Conservation (phyloP, 2,329 filamentous ascomycete species). For the Pseudogymnoascus sp. region DNA sequence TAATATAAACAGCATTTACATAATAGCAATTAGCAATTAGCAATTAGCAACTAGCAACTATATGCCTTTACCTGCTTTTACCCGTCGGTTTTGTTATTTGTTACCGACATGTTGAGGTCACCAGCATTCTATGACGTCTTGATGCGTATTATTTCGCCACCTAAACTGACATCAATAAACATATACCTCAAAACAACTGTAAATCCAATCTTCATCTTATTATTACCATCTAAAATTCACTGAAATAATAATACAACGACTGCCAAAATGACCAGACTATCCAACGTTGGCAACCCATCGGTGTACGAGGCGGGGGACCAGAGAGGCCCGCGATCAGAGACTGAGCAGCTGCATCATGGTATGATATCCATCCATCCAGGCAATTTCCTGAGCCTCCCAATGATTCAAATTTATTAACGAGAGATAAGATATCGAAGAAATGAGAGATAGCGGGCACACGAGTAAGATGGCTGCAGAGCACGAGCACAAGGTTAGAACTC, state of each 20-base stretch:
- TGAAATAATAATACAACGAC: not conserved
- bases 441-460: constrained; percentile 30
- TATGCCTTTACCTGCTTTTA: not conserved
- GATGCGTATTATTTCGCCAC: not conserved
- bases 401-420: constrained; percentile 51
- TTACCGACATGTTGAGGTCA: not conserved
- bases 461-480: constrained; percentile 62
- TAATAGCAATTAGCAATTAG: not conserved
- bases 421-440: not conserved
- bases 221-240: not conserved
- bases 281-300: constrained; percentile 49
- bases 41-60: no score
- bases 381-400: constrained; percentile 56
- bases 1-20: not conserved
- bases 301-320: constrained; percentile 75
- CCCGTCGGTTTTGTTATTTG: not conserved
- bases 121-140: not conserved
- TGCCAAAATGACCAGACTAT: constrained; percentile 14
- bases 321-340: constrained; percentile 49
- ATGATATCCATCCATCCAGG: constrained; percentile 64
- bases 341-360: constrained; percentile 39
- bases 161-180: not conserved
- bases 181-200: not conserved
- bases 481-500: constrained; percentile 41
- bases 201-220: not conserved